These are phyloP conservation scores for Eimeria maxima DNA, from an alignment of 169 alveolate species.

Conservation along the genomic window DNA sequence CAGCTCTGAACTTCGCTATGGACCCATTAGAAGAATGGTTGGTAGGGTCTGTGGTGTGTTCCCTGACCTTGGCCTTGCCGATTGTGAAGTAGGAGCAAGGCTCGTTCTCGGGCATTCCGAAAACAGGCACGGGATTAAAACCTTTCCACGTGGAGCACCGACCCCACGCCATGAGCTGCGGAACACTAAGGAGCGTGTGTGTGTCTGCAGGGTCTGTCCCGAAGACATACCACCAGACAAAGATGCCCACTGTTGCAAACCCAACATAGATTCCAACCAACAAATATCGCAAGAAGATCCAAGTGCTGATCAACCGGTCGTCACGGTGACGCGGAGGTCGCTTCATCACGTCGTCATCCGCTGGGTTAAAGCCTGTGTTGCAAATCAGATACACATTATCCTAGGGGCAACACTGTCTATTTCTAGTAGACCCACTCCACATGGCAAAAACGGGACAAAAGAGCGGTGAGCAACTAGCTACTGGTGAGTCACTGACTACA, in stretches of 20 bases:
- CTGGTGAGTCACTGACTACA: not conserved
- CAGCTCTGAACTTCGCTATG: not conserved
- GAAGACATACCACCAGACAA: conserved; percentile 96
- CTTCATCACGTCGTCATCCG: conserved; percentile 98
- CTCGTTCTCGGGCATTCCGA: conserved; percentile 89
- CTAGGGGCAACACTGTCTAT: not conserved
- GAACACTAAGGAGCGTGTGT: conserved; percentile 95
- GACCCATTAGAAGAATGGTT: not conserved
- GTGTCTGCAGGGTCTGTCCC: conserved; percentile 96
- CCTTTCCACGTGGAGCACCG: conserved; percentile 92
- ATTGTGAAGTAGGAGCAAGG: conserved; percentile 98
- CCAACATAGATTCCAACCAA: conserved; percentile 99
- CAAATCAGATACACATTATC: not conserved
- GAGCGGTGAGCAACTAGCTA: not conserved
- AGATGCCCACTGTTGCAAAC: conserved; percentile 98
- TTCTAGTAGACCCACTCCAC: not conserved
- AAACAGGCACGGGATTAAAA: conserved; percentile 90
- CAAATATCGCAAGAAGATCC: conserved; percentile 96
- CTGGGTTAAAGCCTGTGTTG: conserved; percentile 98
- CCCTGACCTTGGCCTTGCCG: conserved; percentile 96
- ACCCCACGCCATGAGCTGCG: conserved; percentile 95
- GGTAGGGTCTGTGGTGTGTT: not conserved
- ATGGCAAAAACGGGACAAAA: not conserved
- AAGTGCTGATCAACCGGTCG: conserved; percentile 96
- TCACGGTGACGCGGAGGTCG: conserved; percentile 98